These are phyloP conservation scores for Russula abietina DNA, from an alignment of 768 basidiomycete genomes.

Conservation along the genomic window DNA sequence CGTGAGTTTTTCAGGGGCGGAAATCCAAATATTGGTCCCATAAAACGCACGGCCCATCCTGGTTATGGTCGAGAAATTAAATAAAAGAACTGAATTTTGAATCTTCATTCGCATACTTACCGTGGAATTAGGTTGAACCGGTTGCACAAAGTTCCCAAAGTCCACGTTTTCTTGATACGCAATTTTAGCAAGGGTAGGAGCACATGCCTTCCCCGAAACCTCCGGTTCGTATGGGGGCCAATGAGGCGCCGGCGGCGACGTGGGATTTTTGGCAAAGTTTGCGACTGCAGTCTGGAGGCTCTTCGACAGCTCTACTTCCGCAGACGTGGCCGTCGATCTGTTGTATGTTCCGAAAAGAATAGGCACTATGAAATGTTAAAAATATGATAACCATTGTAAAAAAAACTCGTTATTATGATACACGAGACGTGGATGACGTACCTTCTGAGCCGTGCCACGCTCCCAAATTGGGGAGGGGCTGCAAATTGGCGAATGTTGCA, in stretches of 20 bases:
- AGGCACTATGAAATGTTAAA: constrained; percentile 15
- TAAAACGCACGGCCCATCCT: too few relatives aligned
- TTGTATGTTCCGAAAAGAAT: constrained; percentile 31
- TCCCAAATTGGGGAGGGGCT: not conserved
- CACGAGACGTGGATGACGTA: not conserved
- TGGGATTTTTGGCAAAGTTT: constrained; percentile 14
- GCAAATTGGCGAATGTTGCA: not conserved
- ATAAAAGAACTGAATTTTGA: too few relatives aligned
- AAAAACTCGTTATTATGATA: not conserved
- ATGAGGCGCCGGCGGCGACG: not conserved
- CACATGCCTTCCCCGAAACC: too few relatives aligned
- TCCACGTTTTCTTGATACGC: too few relatives aligned
- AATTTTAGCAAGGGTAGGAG: too few relatives aligned
- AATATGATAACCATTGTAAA: not conserved
- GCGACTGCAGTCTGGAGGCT: constrained; percentile 22
- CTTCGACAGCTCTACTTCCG: constrained; percentile 27
- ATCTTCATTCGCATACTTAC: too few relatives aligned
- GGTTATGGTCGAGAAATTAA: too few relatives aligned
- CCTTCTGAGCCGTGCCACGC: not conserved
- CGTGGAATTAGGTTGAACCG: too few relatives aligned
- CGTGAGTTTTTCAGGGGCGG: too few relatives aligned
- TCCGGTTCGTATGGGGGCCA: not conserved
- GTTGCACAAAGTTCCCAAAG: too few relatives aligned
- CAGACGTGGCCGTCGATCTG: constrained; percentile 24
- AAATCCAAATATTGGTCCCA: too few relatives aligned